phyloP scores from a whole-genome alignment of 2,329 filamentous ascomycete species.

The Penicillium sp. region DNA sequence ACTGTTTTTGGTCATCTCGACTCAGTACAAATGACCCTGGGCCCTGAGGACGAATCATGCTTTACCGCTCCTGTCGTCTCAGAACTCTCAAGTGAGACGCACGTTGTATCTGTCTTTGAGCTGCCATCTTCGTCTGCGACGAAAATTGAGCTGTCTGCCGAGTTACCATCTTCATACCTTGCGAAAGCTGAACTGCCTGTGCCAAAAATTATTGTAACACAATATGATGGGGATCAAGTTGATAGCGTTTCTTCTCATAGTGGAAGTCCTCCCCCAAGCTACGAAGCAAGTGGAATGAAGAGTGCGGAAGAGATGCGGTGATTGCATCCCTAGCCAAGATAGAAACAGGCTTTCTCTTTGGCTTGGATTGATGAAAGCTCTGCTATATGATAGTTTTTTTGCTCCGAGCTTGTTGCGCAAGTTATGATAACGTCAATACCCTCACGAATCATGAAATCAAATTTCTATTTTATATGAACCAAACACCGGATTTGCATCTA shows the following conservation, averaged over 20 bases:
- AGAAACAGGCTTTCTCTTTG: background rate
- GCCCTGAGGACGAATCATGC: background rate
- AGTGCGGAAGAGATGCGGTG: background rate
- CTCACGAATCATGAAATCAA: background rate
- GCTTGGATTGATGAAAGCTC: background rate
- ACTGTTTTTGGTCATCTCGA: slow-evolving; percentile 20
- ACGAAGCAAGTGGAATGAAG: background rate
- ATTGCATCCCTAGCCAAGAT: background rate
- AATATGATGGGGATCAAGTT: background rate
- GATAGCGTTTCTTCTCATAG: background rate
- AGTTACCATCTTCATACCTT: background rate
- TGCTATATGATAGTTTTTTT: background rate
- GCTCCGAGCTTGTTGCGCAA: background rate
- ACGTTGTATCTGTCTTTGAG: background rate
- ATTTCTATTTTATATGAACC: background rate
- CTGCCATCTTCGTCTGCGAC: background rate
- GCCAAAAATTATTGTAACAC: slow-evolving; percentile 7
- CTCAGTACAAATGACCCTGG: background rate
- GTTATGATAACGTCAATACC: background rate
- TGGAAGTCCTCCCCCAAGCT: slow-evolving; percentile 1
- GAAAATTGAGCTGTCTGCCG: too few species aligned
- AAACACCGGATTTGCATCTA: background rate
- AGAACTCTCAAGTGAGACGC: background rate
- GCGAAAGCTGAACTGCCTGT: background rate
- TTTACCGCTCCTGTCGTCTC: background rate